phyloP scores from a whole-genome alignment of 2,329 filamentous ascomycete genomes.

The Lecanicillium sp. region DNA sequence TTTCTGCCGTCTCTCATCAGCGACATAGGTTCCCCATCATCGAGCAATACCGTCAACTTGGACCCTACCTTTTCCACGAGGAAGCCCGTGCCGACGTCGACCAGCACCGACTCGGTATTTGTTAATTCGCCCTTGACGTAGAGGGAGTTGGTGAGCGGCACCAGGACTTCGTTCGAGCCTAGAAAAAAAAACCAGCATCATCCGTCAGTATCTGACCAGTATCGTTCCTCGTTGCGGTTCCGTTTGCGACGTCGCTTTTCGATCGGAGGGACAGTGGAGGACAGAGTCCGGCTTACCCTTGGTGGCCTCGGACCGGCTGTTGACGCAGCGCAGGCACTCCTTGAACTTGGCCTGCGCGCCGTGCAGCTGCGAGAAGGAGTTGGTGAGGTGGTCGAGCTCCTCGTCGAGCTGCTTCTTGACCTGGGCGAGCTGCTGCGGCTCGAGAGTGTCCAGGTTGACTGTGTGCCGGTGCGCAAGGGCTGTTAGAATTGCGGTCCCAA shows the following conservation, averaged over 20 bases:
- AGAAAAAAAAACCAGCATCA: conserved; percentile 18
- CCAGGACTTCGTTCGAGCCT: conserved; percentile 59
- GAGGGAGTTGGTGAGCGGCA: conserved; percentile 90
- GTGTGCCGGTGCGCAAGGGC: no score
- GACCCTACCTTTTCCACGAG: conserved; percentile 77
- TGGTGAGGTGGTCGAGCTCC: conserved; percentile 89
- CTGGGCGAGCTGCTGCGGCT: conserved; percentile 76
- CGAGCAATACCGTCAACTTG: neutral
- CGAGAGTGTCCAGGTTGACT: conserved; percentile 68
- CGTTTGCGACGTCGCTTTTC: neutral
- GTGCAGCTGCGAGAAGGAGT: conserved; percentile 83
- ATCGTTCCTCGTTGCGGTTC: neutral
- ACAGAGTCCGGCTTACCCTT: neutral
- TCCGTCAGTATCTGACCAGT: neutral
- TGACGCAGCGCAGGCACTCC: conserved; percentile 78
- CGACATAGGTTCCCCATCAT: neutral
- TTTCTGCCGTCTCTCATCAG: conserved; percentile 31
- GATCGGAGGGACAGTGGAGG: neutral
- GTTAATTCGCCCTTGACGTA: conserved; percentile 83
- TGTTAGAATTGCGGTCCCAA: no score
- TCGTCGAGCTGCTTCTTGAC: conserved; percentile 96
- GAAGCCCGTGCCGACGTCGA: conserved; percentile 91
- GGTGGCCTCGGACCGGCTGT: conserved; percentile 29
- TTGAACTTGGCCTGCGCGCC: conserved; percentile 86
- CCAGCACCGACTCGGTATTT: conserved; percentile 69